Conservation (phyloP, 1,284 basidiomycete species). For the Irpex sp. region DNA sequence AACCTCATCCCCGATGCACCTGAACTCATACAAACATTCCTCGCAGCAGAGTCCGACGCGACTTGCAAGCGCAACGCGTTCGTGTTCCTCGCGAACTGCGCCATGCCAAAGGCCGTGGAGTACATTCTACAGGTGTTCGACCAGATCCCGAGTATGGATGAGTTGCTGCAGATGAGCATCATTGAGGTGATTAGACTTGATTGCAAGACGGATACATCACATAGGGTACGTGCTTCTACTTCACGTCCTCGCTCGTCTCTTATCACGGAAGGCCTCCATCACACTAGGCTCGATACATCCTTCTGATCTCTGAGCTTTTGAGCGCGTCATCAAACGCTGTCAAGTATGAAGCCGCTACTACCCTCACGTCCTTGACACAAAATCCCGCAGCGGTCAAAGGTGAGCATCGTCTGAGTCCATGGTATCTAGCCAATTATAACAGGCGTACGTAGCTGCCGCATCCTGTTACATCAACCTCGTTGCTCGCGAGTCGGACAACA, state of each 20-base stretch:
- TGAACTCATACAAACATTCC: conserved; percentile 95
- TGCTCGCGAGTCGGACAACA: conserved; percentile 97
- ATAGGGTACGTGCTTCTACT: conserved; percentile 53
- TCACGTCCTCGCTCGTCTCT: not conserved
- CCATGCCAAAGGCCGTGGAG: conserved; percentile 88
- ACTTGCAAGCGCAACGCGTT: conserved; percentile 98
- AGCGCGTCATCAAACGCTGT: conserved; percentile 91
- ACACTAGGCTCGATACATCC: conserved; percentile 82
- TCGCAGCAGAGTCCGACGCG: conserved; percentile 94
- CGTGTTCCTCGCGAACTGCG: conserved; percentile 87
- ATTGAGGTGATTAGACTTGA: conserved; percentile 95
- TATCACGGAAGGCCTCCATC: not conserved
- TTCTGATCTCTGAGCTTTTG: conserved; percentile 93
- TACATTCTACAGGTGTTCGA: conserved; percentile 88
- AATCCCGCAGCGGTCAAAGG: conserved; percentile 96
- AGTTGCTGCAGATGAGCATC: conserved; percentile 93
- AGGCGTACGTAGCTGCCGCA: conserved; percentile 67
- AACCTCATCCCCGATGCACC: conserved; percentile 96
- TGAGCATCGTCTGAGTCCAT: conserved; percentile 25
- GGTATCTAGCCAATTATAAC: not conserved
- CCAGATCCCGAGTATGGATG: conserved; percentile 82
- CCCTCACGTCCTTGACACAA: conserved; percentile 91
- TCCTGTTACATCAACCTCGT: conserved; percentile 88
- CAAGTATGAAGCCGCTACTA: conserved; percentile 97
- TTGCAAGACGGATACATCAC: conserved; percentile 79